A percentile compares a stretch with the other conserved stretches of the same genome.
phyloP scores from a whole-genome alignment of 805 yeast genomes.

The Myxozyma udenii region DNA sequence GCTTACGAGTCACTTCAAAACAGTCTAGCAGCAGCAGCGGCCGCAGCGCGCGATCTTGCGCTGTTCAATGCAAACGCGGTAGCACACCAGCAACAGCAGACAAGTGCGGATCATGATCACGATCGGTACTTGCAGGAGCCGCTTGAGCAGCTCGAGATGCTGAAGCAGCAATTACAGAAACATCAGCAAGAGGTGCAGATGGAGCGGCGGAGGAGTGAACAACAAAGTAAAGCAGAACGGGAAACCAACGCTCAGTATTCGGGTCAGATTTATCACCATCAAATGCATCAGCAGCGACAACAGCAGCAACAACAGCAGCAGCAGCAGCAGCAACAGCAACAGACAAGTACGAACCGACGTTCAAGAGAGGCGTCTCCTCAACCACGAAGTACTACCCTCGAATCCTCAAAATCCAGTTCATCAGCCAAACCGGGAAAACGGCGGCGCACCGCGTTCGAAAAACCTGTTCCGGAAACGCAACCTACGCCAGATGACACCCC shows the following conservation, averaged over 20 bases:
- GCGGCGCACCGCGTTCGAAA: conserved; percentile 10
- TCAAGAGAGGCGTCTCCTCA: too few species aligned
- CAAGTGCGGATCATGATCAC: neutral
- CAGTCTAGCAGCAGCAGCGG: too few species aligned
- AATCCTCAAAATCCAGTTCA: too few species aligned
- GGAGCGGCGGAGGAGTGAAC: neutral
- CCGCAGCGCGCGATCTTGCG: too few species aligned
- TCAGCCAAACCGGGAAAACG: conserved; percentile 1
- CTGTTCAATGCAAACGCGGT: too few species aligned
- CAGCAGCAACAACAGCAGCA: neutral
- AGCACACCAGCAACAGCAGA: neutral
- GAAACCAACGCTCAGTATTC: too few species aligned
- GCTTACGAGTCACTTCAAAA: too few species aligned
- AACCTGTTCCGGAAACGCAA: conserved; percentile 1
- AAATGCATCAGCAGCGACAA: conserved; percentile 5
- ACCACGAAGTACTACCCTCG: neutral
- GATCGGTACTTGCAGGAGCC: neutral
- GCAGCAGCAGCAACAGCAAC: neutral
- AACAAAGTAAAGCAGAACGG: neutral
- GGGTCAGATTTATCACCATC: conserved; percentile 2
- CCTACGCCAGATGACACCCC: conserved; percentile 7
- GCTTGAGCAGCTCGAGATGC: neutral
- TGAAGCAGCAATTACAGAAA: neutral
- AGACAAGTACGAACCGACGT: neutral
- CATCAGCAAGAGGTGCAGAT: neutral